Base-by-base conservation (phyloP, 2,329 filamentous ascomycete genomes). In the Apiospora saccharicola region DNA sequence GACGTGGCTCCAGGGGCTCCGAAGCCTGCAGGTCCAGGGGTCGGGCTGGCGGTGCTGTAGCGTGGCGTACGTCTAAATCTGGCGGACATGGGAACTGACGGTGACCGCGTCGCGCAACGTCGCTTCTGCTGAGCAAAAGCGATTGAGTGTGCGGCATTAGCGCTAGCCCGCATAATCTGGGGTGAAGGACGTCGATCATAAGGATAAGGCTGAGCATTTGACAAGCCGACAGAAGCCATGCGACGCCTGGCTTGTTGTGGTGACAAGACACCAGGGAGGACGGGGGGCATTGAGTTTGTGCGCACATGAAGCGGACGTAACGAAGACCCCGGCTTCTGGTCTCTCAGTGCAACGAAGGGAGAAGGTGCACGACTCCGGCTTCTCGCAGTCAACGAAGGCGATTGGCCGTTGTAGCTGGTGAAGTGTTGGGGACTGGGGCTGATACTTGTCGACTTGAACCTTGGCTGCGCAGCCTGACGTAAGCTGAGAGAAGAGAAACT, bases 21-120 rank as follows among this genome's bases (percentile, higher is more conserved):
- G 5, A 81, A 72, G 4, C 78, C 78, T 44, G 82, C 77, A 4
- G 82, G 82, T 73, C 82, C 79, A 5, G 85, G 83, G 77, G 82
- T 88, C 68, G 82, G 86, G 71, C 82, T 88, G 43, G 82, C 82
- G 34, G 78, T 80, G 72, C 87, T 90, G 84, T 86, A 88, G 37
- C 88, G 85, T 0, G 90, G 89, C 0, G 89, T 90, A 74, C 87
- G 86, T 14, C 85, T 75, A 14, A 75, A 73, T 37, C 69, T 73
- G 19, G 71, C 51, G 24, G 72, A 74, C 0, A 57, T 84, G 0
- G 84, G 79, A 30, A 86, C 79, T 41, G 86, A 89, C 0, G 90
- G 90, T 1, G 91, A 92, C 14, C 87, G 86, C 0, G 89, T 87
- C 49, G 86, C 85, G n/a, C 88, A 87, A 69, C 88, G 83, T 75